Evolutionary conservation across 176 grass and related monocot species (phyloP).

Genomic region (Paspalum vaginatum): DNA sequence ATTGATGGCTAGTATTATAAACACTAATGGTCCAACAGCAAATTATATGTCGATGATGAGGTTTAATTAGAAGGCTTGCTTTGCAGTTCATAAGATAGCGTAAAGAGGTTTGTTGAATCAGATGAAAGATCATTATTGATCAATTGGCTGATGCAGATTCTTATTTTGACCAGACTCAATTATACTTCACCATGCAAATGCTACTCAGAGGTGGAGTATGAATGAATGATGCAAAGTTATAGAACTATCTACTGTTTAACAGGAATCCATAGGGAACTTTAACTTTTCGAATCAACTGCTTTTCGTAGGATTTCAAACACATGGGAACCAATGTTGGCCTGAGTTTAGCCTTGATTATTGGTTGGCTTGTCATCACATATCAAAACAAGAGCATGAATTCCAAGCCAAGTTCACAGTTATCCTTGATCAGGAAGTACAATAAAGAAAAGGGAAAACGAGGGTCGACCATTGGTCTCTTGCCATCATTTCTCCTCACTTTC

Average conservation of each 20-base stretch:
- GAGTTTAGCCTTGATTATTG: neutral
- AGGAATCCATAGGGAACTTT: neutral
- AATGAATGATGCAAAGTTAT: constrained; percentile 2
- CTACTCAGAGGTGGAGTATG: neutral
- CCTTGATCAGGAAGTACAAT: neutral
- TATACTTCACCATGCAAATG: neutral
- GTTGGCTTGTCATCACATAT: neutral
- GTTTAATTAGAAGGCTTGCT: neutral
- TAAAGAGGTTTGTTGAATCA: neutral
- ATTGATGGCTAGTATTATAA: neutral
- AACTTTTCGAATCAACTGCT: neutral
- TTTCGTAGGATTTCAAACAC: neutral
- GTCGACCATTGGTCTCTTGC: neutral
- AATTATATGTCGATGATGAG: neutral
- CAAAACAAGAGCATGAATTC: neutral
- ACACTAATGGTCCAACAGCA: neutral
- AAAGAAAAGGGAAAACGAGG: neutral
- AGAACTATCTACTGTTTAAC: neutral
- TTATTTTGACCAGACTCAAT: neutral
- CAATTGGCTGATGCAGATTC: neutral
- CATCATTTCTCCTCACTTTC: neutral
- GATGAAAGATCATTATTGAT: neutral
- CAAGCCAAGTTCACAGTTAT: neutral
- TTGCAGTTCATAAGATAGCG: neutral
- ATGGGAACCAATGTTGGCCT: neutral